A percentile compares a stretch with the other conserved stretches of the same genome.
Conservation (phyloP, 768 basidiomycete genomes). For the Kwoniella heveanensis region DNA sequence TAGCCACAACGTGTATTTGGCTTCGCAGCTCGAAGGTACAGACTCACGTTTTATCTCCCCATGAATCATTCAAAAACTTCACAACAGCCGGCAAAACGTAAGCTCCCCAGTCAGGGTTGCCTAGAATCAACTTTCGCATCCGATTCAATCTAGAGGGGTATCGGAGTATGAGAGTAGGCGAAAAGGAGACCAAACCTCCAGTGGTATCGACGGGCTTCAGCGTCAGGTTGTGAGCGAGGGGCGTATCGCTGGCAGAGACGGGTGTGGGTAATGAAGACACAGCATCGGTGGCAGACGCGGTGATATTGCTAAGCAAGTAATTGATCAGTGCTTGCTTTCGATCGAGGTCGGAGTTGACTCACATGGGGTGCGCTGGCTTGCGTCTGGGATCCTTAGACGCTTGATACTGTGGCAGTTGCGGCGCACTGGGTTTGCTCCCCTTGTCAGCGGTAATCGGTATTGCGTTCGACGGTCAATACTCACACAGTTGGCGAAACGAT, state of each 20-base stretch:
- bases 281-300: neutral
- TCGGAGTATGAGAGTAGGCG: constrained; percentile 36
- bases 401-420: neutral
- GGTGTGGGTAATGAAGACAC: constrained; percentile 1
- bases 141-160: constrained; percentile 29
- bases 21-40: too few species aligned
- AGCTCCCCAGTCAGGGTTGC: constrained; percentile 29
- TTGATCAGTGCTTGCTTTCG: neutral
- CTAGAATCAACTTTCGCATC: constrained; percentile 29
- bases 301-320: neutral
- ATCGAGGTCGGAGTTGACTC: neutral
- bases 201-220: constrained; percentile 7
- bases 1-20: too few species aligned
- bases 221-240: neutral
- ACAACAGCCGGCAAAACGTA: constrained; percentile 38
- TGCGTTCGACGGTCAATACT: neutral
- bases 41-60: constrained; percentile 25
- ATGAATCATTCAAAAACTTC: constrained; percentile 27
- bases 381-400: constrained; percentile 3
- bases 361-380: neutral
- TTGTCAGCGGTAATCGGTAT: neutral
- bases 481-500: neutral
- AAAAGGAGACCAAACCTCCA: constrained; percentile 46
- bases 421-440: neutral
- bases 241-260: neutral